Conservation (phyloP, 768 basidiomycete genomes). For the Leucogyrophana mollusca region DNA sequence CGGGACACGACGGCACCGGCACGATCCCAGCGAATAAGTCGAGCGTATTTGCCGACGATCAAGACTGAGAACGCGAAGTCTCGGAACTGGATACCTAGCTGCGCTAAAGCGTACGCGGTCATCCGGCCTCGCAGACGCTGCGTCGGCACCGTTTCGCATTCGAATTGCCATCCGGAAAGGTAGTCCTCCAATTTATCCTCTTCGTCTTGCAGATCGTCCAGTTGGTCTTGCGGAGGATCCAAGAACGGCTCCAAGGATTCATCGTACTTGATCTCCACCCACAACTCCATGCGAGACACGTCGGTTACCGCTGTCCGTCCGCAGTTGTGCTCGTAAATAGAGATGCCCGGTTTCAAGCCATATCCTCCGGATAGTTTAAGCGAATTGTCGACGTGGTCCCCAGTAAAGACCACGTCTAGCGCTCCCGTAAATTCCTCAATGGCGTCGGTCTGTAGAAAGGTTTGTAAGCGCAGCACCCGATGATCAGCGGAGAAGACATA, state of each 20-base stretch:
- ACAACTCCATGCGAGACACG: background rate
- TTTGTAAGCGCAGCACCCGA: too few relatives aligned
- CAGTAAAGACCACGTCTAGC: too few relatives aligned
- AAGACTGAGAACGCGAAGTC: slow-evolving; percentile 28
- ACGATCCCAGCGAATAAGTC: slow-evolving; percentile 37
- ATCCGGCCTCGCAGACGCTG: slow-evolving; percentile 27
- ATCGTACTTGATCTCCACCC: background rate
- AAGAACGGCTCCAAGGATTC: background rate
- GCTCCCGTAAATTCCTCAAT: too few relatives aligned
- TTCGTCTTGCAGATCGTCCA: background rate
- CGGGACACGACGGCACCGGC: slow-evolving; percentile 28
- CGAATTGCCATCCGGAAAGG: background rate
- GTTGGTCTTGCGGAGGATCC: background rate
- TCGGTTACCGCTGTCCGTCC: background rate
- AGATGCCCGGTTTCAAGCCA: background rate
- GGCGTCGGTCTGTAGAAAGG: too few relatives aligned
- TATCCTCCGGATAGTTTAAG: background rate
- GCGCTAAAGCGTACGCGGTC: slow-evolving; percentile 20
- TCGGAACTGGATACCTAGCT: slow-evolving; percentile 26
- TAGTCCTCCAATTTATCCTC: background rate
- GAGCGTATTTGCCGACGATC: slow-evolving; percentile 20
- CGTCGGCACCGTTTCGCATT: background rate
- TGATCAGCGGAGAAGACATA: too few relatives aligned
- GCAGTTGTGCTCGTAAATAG: background rate
- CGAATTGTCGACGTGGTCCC: background rate